phyloP scores from a whole-genome alignment of 2,329 filamentous ascomycete genomes.

The Chaetomiaceae sp. region DNA sequence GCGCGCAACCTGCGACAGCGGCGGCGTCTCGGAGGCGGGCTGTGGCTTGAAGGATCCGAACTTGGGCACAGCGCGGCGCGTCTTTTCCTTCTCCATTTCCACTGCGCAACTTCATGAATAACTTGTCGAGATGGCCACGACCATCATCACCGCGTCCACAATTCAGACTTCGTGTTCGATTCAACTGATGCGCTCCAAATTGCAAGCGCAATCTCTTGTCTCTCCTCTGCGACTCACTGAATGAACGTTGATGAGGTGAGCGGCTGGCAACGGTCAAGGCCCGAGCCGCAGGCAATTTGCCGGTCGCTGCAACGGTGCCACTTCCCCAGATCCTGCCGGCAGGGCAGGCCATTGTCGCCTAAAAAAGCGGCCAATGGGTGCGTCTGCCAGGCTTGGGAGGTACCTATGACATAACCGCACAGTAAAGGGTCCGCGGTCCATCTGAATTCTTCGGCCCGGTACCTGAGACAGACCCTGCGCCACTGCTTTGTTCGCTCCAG shows the following conservation, averaged over 20 bases:
- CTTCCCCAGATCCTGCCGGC: conserved; percentile 1
- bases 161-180: too few relatives aligned
- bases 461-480: background rate
- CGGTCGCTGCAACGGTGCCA: background rate
- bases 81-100: conserved; percentile 4
- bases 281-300: background rate
- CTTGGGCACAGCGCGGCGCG: conserved; percentile 26
- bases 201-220: background rate
- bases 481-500: background rate
- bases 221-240: background rate
- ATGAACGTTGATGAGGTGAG: too few relatives aligned
- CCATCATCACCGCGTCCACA: background rate
- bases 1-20: conserved; percentile 1
- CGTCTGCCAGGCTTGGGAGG: background rate
- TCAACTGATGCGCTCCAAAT: too few relatives aligned
- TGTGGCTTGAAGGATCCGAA: conserved; percentile 28
- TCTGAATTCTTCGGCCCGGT: background rate
- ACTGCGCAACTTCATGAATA: background rate
- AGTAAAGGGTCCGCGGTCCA: background rate
- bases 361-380: conserved; percentile 9
- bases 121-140: too few relatives aligned
- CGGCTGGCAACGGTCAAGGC: background rate
- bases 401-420: conserved; percentile 12
- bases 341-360: background rate
- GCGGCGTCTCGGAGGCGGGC: conserved; percentile 4